These are phyloP conservation scores for Zancudomyces culisetae DNA, from an alignment of 371 early-diverging fungal species.

Conservation along the genomic window DNA sequence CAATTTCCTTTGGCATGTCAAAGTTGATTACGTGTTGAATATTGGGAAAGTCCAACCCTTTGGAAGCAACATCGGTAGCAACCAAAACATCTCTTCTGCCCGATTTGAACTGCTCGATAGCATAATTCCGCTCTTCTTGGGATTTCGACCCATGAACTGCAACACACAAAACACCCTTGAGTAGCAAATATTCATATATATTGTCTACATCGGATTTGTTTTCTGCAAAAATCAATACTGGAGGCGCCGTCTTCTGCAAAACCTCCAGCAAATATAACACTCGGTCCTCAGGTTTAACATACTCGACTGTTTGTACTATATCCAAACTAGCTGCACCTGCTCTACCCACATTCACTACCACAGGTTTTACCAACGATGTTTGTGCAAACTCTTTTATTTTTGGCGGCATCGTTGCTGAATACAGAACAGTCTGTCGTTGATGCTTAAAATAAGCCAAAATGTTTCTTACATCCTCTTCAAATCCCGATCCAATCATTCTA, in stretches of 20 bases:
- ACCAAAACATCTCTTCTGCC: conserved; percentile 62
- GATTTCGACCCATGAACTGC: conserved; percentile 97
- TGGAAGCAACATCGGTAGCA: conserved; percentile 98
- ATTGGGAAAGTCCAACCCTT: conserved; percentile 93
- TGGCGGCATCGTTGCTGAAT: conserved; percentile 95
- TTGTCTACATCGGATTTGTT: conserved; percentile 99
- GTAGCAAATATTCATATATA: conserved; percentile 80
- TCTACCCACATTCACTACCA: conserved; percentile 94
- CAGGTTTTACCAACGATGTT: conserved; percentile 68
- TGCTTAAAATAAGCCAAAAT: conserved; percentile 74
- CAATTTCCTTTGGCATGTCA: conserved; percentile 91
- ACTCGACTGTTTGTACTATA: conserved; percentile 94
- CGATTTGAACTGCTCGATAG: conserved; percentile 56
- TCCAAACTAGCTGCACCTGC: conserved; percentile 95
- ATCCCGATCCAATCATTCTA: conserved; percentile 89
- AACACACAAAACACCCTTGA: conserved; percentile 84
- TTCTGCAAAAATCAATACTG: conserved; percentile 95
- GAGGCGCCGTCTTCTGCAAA: conserved; percentile 86
- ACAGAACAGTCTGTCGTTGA: conserved; percentile 84
- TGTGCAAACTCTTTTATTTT: conserved; percentile 90
- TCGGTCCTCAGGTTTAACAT: conserved; percentile 88
- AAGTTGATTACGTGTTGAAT: conserved; percentile 95
- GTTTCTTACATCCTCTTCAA: conserved; percentile 79
- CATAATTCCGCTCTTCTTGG: conserved; percentile 92
- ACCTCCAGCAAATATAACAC: conserved; percentile 80